Evolutionary conservation across 1,139 yeast genomes (phyloP).

Genomic region (Oligophagozyma castellii): DNA sequence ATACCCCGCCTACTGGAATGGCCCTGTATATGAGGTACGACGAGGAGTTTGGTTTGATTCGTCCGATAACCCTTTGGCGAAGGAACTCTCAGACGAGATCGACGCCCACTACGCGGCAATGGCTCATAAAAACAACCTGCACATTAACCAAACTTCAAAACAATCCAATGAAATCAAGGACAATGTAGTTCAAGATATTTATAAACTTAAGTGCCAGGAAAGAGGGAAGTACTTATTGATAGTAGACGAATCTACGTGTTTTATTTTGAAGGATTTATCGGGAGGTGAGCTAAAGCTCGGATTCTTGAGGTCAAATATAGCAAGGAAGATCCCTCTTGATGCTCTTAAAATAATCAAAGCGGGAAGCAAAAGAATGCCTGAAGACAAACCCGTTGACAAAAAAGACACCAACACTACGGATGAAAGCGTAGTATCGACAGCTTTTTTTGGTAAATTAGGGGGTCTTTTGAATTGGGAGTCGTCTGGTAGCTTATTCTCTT

Average conservation of each 20-base stretch:
- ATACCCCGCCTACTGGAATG: conserved; percentile 76
- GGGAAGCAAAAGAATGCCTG: not conserved
- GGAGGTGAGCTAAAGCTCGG: conserved; percentile 26
- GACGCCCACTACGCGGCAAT: conserved; percentile 38
- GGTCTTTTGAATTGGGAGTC: not conserved
- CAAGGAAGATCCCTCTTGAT: conserved; percentile 15
- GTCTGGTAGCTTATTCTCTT: not conserved
- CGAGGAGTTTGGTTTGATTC: conserved; percentile 75
- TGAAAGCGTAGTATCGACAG: too few species aligned
- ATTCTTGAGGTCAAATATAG: conserved; percentile 17
- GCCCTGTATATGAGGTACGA: conserved; percentile 72
- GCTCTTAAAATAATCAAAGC: conserved; percentile 15
- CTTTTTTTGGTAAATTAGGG: not conserved
- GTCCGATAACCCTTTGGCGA: conserved; percentile 46
- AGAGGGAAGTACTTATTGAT: conserved; percentile 22
- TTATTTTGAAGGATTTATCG: conserved; percentile 25
- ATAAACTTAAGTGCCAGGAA: conserved; percentile 3
- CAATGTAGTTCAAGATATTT: conserved; percentile 3
- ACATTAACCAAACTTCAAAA: too few species aligned
- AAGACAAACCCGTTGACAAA: not conserved
- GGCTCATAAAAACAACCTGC: conserved; percentile 14
- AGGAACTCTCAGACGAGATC: conserved; percentile 38
- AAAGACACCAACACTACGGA: not conserved
- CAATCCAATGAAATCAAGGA: conserved; percentile 15
- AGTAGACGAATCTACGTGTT: conserved; percentile 26